A percentile compares a stretch with the other conserved stretches of the same genome.
Conservation (phyloP, 345 rosid genomes). For the Euphorbia peplus region DNA sequence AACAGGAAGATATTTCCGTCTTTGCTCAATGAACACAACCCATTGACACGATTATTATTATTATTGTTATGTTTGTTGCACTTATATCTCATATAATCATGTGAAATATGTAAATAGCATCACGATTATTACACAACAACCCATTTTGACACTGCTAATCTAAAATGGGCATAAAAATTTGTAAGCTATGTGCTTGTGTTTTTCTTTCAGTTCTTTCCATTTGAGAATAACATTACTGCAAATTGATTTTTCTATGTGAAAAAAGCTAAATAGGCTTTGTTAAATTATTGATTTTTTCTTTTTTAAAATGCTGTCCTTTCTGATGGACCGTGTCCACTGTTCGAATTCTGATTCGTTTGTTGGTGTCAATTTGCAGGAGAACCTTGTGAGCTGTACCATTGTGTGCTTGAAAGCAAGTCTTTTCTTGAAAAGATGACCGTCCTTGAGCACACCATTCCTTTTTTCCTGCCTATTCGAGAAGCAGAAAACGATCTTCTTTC, state of each 20-base stretch:
- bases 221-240: neutral
- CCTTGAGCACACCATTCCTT: constrained; percentile 90
- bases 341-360: constrained; percentile 16
- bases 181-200: neutral
- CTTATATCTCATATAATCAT: too few relatives aligned
- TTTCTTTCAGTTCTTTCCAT: neutral
- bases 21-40: too few relatives aligned
- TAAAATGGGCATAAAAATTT: too few relatives aligned
- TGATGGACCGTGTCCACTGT: neutral
- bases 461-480: constrained; percentile 84
- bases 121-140: too few relatives aligned
- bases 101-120: too few relatives aligned
- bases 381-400: constrained; percentile 76
- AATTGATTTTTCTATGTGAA: neutral
- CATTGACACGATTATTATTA: too few relatives aligned
- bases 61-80: too few relatives aligned
- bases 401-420: constrained; percentile 91
- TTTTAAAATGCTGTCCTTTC: neutral
- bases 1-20: too few relatives aligned
- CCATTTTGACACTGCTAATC: too few relatives aligned
- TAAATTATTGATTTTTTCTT: too few relatives aligned
- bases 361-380: constrained; percentile 52
- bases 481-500: constrained; percentile 87
- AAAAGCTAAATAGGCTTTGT: too few relatives aligned
- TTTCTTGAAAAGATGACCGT: constrained; percentile 94